Evolutionary conservation across 352 stramenopile genomes (phyloP), one percentile per base, ranked within the genome.

Genomic region (Phytopythium chamaehyphon): DNA sequence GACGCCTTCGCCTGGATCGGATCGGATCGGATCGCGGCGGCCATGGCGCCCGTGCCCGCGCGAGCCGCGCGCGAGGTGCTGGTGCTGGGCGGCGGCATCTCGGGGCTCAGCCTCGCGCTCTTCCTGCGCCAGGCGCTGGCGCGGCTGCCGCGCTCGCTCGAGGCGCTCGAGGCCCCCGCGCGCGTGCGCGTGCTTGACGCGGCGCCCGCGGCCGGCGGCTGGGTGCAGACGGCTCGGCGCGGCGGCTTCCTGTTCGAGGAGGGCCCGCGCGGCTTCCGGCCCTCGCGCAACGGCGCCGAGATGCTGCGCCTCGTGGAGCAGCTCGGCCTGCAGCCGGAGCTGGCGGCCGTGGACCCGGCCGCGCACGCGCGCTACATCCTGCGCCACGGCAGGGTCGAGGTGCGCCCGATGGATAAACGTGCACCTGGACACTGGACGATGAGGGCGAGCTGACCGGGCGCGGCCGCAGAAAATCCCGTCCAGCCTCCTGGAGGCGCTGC

Each of bases 301-400:
- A 90, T 94, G 66, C 62, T 96, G 55, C 75, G 76, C 2, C 70
- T 96, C 14, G 75, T 95, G 22, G 83, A 95, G 62, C 57, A 93
- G 54, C 69, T 96, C 14, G 33, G 70, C 11, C 64, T 96, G 9
- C 59, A 94, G 48, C 23, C 59, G 4, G 51, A 88, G 38, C 83
- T 93, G 76, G 64, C 76, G 36, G 69, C 76, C 0, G 78, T 91
- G 36, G 73, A 83, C 36, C 71, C 74, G 2, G 55, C 68, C 0
- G 81, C 84, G 9, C 78, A 83, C 24, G 61, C 79, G 42, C 73
- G 86, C 16, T 96, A 89, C 49, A 86, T 96, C 24, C 55, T 91
- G 47, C 83, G 72, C 52, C 57, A 85, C 45, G 80, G 82, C 15
- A 58, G 55, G n/a, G 76, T 94, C 10, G 74, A 93, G 70, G 75